Evolutionary conservation across 257 asterid species (phyloP).

Genomic region (Galeopsis tetrahit): DNA sequence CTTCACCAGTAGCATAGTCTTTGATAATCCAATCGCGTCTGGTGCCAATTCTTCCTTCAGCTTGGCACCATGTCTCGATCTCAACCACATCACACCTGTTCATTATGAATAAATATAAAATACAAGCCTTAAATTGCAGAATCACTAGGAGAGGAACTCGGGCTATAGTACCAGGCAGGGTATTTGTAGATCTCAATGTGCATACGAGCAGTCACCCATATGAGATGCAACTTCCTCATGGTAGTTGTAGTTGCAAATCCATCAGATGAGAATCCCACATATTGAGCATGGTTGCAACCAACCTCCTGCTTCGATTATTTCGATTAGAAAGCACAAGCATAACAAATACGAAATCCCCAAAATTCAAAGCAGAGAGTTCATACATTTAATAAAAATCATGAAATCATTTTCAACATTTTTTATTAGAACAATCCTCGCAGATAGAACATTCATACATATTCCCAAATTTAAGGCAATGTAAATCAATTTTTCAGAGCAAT

Average conservation of each 20-base stretch:
- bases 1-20: conserved; percentile 77
- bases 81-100: conserved; percentile 94
- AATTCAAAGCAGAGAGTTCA: neutral
- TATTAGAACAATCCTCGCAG: neutral
- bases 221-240: conserved; percentile 87
- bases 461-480: neutral
- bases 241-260: conserved; percentile 90
- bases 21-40: conserved; percentile 96
- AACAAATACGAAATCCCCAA: neutral
- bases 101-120: conserved; percentile 25
- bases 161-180: conserved; percentile 80
- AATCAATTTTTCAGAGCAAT: neutral
- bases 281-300: conserved; percentile 96
- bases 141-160: conserved; percentile 4
- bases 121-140: neutral
- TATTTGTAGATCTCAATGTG: conserved; percentile 94
- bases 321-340: neutral
- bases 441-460: conserved; percentile 13
- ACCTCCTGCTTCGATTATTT: conserved; percentile 67
- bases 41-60: conserved; percentile 88
- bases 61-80: conserved; percentile 99
- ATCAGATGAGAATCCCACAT: conserved; percentile 91
- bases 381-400: neutral
- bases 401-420: neutral
- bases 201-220: conserved; percentile 99